Conservation (phyloP, 2,329 filamentous ascomycete genomes). For the Rhexocercosporidium sp. region DNA sequence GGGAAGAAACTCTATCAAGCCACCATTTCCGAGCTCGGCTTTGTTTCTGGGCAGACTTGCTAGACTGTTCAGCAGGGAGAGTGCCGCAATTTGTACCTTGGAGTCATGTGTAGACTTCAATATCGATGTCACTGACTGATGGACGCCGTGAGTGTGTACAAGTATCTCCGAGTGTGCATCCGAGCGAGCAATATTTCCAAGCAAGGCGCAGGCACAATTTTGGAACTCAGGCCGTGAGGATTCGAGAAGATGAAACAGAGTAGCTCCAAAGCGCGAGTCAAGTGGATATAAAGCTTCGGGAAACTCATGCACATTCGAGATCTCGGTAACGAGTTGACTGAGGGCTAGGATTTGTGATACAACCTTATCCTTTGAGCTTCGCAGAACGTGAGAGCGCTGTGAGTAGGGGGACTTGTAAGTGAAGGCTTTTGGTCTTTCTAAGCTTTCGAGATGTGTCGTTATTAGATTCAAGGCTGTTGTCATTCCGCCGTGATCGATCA, state of each 20-base stretch:
- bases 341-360: neutral
- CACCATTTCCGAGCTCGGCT: neutral
- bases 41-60: neutral
- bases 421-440: neutral
- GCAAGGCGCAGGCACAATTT: neutral
- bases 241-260: neutral
- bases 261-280: neutral
- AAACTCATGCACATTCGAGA: neutral
- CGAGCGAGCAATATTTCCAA: slow-evolving; percentile 1
- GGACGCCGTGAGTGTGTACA: neutral
- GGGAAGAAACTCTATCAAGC: neutral
- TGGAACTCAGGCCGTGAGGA: neutral
- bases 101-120: neutral
- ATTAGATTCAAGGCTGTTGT: neutral
- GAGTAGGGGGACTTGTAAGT: too few relatives aligned
- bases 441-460: neutral
- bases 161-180: neutral
- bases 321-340: neutral
- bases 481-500: neutral
- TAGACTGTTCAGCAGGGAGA: neutral
- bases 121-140: neutral
- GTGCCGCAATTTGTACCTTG: neutral
- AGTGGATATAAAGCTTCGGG: neutral
- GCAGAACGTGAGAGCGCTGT: neutral
- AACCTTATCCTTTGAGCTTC: neutral